A percentile compares a stretch with the other conserved stretches of the same genome.
Conservation (phyloP, 371 early-diverging fungal genomes). For the Apophysomyces variabilis region DNA sequence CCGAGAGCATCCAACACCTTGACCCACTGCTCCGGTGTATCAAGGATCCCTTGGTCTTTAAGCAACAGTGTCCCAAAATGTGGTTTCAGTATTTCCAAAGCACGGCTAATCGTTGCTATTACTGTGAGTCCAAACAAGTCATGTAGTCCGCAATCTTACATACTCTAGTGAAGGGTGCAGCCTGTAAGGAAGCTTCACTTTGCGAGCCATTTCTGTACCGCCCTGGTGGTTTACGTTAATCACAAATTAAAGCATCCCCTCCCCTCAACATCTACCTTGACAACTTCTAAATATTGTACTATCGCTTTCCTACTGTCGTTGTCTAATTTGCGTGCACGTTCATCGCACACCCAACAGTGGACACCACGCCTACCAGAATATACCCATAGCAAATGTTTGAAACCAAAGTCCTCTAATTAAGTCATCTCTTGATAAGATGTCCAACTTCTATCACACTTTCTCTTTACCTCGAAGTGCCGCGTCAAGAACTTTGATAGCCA, state of each 20-base stretch:
- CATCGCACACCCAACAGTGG: conserved; percentile 99
- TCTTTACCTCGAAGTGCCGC: conserved; percentile 64
- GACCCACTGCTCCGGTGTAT: conserved; percentile 63
- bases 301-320: conserved; percentile 86
- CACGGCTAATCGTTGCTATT: conserved; percentile 48
- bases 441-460: not conserved
- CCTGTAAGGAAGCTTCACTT: conserved; percentile 63
- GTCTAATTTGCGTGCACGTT: conserved; percentile 78
- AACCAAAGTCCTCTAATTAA: conserved; percentile 92
- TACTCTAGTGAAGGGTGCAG: conserved; percentile 74
- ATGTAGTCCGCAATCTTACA: conserved; percentile 3
- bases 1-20: conserved; percentile 78
- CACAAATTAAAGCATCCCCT: not conserved
- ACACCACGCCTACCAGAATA: conserved; percentile 99
- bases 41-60: conserved; percentile 73
- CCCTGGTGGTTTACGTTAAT: conserved; percentile 49
- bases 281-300: conserved; percentile 81
- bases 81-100: conserved; percentile 60
- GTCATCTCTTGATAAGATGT: not conserved
- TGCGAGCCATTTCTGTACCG: conserved; percentile 71
- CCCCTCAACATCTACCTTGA: conserved; percentile 61
- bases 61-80: conserved; percentile 75
- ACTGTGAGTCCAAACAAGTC: not conserved
- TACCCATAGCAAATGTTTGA: conserved; percentile 94
- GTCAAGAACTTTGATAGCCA: conserved; percentile 90